These are phyloP conservation scores for Jaminaea rosea DNA, from an alignment of 1,284 basidiomycete genomes.

Conservation along the genomic window DNA sequence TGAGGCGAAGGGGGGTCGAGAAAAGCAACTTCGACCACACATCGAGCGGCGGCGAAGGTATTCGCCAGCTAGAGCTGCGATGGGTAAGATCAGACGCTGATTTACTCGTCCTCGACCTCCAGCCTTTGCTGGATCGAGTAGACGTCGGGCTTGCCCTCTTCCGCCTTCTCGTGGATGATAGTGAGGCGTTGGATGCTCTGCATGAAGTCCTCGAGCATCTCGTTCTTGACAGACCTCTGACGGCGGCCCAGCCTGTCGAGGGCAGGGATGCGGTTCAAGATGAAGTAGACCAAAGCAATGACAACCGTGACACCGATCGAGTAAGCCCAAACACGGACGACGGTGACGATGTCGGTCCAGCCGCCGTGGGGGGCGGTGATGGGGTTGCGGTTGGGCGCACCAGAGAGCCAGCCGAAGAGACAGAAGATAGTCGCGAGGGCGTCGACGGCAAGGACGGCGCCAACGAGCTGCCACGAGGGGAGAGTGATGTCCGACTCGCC, in stretches of 20 bases:
- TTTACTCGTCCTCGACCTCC: conserved; percentile 45
- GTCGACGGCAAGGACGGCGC: conserved; percentile 53
- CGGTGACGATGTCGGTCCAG: conserved; percentile 53
- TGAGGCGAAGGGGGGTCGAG: too few species aligned
- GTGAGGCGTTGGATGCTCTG: conserved; percentile 52
- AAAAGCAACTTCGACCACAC: too few species aligned
- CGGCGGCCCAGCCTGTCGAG: conserved; percentile 52
- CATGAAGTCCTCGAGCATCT: conserved; percentile 53
- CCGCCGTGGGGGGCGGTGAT: conserved; percentile 47
- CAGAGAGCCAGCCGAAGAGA: conserved; percentile 55
- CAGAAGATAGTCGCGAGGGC: conserved; percentile 53
- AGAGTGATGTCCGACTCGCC: conserved; percentile 48
- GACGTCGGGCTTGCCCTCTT: conserved; percentile 33
- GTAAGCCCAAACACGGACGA: conserved; percentile 54
- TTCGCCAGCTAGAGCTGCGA: too few species aligned
- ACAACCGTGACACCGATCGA: conserved; percentile 53
- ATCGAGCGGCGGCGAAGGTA: too few species aligned
- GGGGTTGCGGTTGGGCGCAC: conserved; percentile 48
- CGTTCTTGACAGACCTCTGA: conserved; percentile 51
- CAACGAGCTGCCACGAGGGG: conserved; percentile 53
- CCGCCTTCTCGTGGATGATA: conserved; percentile 51
- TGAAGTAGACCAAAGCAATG: conserved; percentile 50
- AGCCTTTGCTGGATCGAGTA: conserved; percentile 45
- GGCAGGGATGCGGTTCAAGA: conserved; percentile 49
- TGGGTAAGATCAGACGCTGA: too few species aligned